Evolutionary conservation across 1,284 basidiomycete genomes (phyloP), one percentile per base, ranked within the genome.

Genomic region (Malassezia sympodialis): DNA sequence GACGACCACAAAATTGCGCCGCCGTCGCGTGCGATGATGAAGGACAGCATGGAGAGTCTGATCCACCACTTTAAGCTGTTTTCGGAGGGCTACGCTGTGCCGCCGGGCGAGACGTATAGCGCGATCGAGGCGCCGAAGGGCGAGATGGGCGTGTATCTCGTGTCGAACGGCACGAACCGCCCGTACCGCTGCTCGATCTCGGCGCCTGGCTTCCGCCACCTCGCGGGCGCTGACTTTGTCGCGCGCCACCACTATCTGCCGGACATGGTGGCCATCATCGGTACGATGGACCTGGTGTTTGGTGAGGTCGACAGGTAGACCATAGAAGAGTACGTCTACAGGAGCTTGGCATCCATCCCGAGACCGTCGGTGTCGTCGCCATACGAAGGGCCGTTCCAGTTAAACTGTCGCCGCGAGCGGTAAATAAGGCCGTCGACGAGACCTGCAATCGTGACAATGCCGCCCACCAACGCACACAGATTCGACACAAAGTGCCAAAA

Each of bases 121-220:
- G 90, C 93, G 4, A 96, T 98, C 67, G 93, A 98, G 78, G 93
- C 93, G 17, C 93, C 91, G 53, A 98, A 98, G 79, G 91, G 91
- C 59, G 90, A 96, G 79, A 96, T 96, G 91, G 76, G 73, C 24
- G 72, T 74, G 46, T 74, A 74, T 62, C 63, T 74, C 40, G 72
- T 74, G 27, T 68, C 68, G 7, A 68, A 74, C 58, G 72, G 72
- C 39, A 61, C 67, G 55, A 72, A 74, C 67, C 59, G 70, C 35
- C 72, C 72, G 31, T 74, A 72, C 62, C 56, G 69, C 42, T 72
- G 69, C 68, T 69, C 69, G 61, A 72, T 72, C 50, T 66, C 70
- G 21, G 69, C 72, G 15, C 72, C 70, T 14, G 70, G 72, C 39
- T 74, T 74, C 52, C 70, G 70, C 21, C 69, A 72, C 53, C 60